Evolutionary conservation across 345 rosid genomes (phyloP).

Genomic region (Isatis tinctoria): DNA sequence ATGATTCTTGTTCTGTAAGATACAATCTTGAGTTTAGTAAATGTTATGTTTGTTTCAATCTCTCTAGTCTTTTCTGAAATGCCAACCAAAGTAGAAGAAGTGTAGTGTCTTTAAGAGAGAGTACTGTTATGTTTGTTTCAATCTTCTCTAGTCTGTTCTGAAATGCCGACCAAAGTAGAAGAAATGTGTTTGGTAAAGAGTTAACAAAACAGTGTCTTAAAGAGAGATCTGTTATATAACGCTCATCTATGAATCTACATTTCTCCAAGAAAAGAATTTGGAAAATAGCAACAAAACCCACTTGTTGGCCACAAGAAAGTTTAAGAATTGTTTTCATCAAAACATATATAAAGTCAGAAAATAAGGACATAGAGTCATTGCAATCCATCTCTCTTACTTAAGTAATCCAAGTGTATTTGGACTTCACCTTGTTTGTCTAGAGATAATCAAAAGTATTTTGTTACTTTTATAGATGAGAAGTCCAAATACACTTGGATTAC

Average conservation of each 20-base stretch:
- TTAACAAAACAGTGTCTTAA: neutral
- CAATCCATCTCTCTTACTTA: constrained; percentile 44
- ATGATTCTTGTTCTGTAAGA: neutral
- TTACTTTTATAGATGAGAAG: no score
- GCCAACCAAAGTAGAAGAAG: no score
- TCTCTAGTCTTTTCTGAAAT: no score
- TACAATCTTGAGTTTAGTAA: no score
- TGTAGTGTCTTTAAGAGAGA: no score
- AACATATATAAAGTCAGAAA: neutral
- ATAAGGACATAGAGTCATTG: neutral
- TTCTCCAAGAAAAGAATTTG: neutral
- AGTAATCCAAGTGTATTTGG: no score
- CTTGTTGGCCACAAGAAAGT: neutral
- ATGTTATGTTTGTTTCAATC: no score
- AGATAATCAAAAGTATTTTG: no score
- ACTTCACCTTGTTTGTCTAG: no score
- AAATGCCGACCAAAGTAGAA: neutral
- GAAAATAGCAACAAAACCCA: neutral
- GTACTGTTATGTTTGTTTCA: neutral
- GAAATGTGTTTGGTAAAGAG: neutral
- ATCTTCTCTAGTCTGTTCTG: neutral
- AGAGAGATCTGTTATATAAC: no score
- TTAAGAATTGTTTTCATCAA: neutral
- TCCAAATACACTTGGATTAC: no score
- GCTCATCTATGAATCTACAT: neutral